Evolutionary conservation across 2,329 filamentous ascomycete genomes (phyloP).

Genomic region (Lachnellula subtilissima): DNA sequence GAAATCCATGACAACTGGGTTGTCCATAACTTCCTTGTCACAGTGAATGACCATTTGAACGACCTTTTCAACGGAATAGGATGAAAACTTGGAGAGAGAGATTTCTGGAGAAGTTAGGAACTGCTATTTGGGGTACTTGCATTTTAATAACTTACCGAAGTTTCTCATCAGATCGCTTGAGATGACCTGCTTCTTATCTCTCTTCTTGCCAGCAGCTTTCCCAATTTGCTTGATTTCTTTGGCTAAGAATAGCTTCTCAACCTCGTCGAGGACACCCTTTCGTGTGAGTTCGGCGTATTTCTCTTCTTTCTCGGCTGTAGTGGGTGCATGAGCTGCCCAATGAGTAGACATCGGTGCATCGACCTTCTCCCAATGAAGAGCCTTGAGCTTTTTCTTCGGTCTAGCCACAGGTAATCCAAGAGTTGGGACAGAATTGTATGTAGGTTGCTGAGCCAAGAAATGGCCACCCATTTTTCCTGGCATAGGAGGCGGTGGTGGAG

Average conservation of each 20-base stretch:
- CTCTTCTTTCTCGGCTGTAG: slow-evolving; percentile 85
- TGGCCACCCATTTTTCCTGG: slow-evolving; percentile 69
- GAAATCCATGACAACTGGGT: slow-evolving; percentile 93
- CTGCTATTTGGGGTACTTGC: neutral
- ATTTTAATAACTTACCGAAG: slow-evolving; percentile 55
- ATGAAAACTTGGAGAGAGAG: slow-evolving; percentile 88
- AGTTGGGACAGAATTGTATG: slow-evolving; percentile 48
- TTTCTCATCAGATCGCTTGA: slow-evolving; percentile 83
- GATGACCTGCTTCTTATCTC: slow-evolving; percentile 98
- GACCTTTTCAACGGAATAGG: slow-evolving; percentile 75
- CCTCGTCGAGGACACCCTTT: slow-evolving; percentile 94
- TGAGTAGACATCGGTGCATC: slow-evolving; percentile 87
- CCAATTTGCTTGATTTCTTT: slow-evolving; percentile 92
- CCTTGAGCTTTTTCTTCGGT: slow-evolving; percentile 99
- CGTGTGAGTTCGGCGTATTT: slow-evolving; percentile 91
- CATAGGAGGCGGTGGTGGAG: slow-evolving; percentile 55
- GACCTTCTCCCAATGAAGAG: slow-evolving; percentile 98
- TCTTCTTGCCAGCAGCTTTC: slow-evolving; percentile 60
- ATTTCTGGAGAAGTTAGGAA: slow-evolving; percentile 53
- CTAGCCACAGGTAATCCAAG: slow-evolving; percentile 74
- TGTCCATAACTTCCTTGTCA: slow-evolving; percentile 82
- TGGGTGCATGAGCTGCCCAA: slow-evolving; percentile 83
- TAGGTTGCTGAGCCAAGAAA: slow-evolving; percentile 63
- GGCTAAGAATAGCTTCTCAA: slow-evolving; percentile 94
- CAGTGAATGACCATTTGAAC: slow-evolving; percentile 94